Conservation (phyloP, 2,329 filamentous ascomycete species). For the Knufia petricola region DNA sequence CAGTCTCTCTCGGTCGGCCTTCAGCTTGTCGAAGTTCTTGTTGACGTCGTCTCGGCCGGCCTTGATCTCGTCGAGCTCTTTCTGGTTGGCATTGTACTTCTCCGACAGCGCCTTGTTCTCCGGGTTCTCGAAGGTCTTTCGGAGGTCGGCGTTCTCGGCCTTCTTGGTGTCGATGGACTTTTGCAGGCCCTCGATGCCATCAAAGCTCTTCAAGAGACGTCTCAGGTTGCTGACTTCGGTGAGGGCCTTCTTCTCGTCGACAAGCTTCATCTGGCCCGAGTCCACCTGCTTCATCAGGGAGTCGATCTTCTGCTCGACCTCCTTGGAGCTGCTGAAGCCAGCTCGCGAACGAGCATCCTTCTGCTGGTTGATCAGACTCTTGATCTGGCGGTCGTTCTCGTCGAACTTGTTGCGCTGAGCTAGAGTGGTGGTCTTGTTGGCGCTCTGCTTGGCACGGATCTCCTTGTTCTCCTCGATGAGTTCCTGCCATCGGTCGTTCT, state of each 20-base stretch:
- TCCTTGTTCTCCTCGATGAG: slow-evolving; percentile 57
- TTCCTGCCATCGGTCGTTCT: slow-evolving; percentile 74
- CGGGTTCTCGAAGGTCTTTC: slow-evolving; percentile 82
- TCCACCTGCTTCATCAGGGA: slow-evolving; percentile 78
- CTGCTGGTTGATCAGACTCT: slow-evolving; percentile 73
- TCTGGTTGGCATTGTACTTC: slow-evolving; percentile 73
- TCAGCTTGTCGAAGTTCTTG: slow-evolving; percentile 75
- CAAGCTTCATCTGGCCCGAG: slow-evolving; percentile 82
- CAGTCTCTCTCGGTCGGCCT: slow-evolving; percentile 75
- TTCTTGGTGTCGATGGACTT: slow-evolving; percentile 83
- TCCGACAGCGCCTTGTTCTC: slow-evolving; percentile 82
- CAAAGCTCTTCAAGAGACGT: slow-evolving; percentile 87
- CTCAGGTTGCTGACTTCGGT: slow-evolving; percentile 70
- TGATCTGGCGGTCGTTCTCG: slow-evolving; percentile 79
- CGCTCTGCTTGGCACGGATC: slow-evolving; percentile 79
- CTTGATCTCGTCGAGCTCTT: slow-evolving; percentile 83
- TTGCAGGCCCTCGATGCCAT: slow-evolving; percentile 71
- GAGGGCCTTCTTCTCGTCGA: slow-evolving; percentile 93
- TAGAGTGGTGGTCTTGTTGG: slow-evolving; percentile 71
- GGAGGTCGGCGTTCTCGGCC: slow-evolving; percentile 77
- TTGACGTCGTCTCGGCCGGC: slow-evolving; percentile 82
- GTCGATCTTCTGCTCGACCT: slow-evolving; percentile 74
- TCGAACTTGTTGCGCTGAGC: slow-evolving; percentile 83
- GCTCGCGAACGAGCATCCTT: slow-evolving; percentile 75
- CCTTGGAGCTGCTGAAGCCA: slow-evolving; percentile 76